phyloP scores from a whole-genome alignment of 306 rosid genomes.

The Cicer yamashitae region DNA sequence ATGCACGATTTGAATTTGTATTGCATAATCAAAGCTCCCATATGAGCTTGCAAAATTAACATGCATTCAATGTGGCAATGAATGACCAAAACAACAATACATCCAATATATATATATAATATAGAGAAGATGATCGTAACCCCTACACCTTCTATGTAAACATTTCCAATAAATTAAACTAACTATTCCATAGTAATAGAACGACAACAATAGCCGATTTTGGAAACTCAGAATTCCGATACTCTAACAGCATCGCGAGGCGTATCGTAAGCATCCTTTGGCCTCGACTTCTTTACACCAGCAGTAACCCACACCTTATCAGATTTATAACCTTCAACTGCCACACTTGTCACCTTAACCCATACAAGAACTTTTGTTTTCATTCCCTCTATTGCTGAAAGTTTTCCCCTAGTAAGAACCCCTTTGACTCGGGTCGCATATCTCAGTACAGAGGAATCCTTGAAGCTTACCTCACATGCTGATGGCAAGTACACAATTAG shows the following conservation, averaged over 20 bases:
- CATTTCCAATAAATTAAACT: conserved; percentile 33
- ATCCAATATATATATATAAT: conserved; percentile 35
- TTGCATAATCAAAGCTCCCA: conserved; percentile 31
- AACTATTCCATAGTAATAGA: conserved; percentile 41
- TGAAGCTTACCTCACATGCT: conserved; percentile 80
- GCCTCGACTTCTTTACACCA: conserved; percentile 84
- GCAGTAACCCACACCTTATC: conserved; percentile 91
- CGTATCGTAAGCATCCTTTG: conserved; percentile 73
- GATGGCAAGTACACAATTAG: conserved; percentile 87
- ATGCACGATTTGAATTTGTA: conserved; percentile 6
- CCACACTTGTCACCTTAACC: conserved; percentile 86
- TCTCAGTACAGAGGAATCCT: conserved; percentile 81
- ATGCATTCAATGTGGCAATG: conserved; percentile 27
- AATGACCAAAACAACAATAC: conserved; percentile 43
- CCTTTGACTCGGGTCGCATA: conserved; percentile 81
- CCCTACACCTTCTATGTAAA: conserved; percentile 35
- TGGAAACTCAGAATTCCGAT: conserved; percentile 62
- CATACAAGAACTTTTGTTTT: conserved; percentile 92
- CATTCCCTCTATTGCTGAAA: conserved; percentile 86
- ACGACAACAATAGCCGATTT: conserved; percentile 11
- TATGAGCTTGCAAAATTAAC: conserved; percentile 16
- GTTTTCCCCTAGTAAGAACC: conserved; percentile 79
- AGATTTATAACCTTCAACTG: conserved; percentile 84
- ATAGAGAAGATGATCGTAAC: conserved; percentile 26
- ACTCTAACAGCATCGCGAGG: conserved; percentile 71